These are phyloP conservation scores for Dictyostelium intermedium DNA, from an alignment of 78 protist species.

Conservation along the genomic window DNA sequence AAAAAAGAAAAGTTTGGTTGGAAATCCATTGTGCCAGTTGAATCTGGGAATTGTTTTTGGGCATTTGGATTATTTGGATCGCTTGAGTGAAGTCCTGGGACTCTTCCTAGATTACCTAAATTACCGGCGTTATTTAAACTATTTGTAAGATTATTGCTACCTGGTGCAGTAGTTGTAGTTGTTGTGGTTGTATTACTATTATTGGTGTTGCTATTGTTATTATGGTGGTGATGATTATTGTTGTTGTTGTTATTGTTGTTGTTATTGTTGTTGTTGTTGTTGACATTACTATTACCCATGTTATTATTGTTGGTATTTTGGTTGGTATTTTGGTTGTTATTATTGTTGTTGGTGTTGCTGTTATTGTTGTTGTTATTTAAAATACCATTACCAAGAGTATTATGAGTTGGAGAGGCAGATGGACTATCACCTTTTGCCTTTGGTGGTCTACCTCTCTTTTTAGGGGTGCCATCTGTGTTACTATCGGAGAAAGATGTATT, in stretches of 20 bases:
- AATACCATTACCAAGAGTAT: not conserved
- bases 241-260: not conserved
- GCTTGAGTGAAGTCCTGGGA: not conserved
- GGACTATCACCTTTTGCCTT: slow-evolving; percentile 20
- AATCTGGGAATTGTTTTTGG: not conserved
- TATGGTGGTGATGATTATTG: not conserved
- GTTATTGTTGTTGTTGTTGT: not conserved
- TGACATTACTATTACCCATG: not conserved
- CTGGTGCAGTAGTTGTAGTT: not conserved
- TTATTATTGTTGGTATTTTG: not conserved
- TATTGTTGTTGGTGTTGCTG: not conserved
- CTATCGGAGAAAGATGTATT: not conserved
- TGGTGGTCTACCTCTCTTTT: slow-evolving; percentile 74
- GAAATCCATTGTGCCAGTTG: not conserved
- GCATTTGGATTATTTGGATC: not conserved
- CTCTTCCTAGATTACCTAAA: not conserved
- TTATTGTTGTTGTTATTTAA: not conserved
- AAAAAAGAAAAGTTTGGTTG: not conserved
- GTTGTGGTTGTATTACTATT: not conserved
- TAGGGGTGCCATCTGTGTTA: not conserved
- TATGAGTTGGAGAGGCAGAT: not conserved
- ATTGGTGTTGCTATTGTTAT: not conserved
- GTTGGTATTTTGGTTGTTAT: not conserved
- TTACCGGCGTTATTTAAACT: not conserved
- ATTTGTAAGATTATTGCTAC: not conserved